These are phyloP conservation scores for Neonectria neomacrospora DNA, from an alignment of 2,329 filamentous ascomycete species.

Conservation along the genomic window DNA sequence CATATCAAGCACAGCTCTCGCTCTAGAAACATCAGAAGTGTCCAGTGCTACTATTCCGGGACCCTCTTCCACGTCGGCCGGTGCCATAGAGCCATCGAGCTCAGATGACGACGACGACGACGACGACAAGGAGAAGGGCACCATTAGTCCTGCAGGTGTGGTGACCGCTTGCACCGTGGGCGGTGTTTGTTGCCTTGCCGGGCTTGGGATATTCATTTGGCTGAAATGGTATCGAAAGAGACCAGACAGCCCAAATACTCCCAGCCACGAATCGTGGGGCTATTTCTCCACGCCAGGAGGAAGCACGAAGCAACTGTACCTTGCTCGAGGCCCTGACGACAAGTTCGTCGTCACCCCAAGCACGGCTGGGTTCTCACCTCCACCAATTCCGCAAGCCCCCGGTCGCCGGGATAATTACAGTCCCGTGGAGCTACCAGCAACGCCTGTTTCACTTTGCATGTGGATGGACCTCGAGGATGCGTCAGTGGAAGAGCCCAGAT, in stretches of 20 bases:
- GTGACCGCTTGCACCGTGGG: slow-evolving; percentile 41
- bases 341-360: slow-evolving; percentile 43
- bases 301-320: slow-evolving; percentile 33
- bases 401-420: slow-evolving; percentile 17
- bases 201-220: slow-evolving; percentile 42
- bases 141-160: slow-evolving; percentile 33
- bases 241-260: slow-evolving; percentile 12
- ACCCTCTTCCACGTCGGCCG: slow-evolving; percentile 24
- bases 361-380: slow-evolving; percentile 36
- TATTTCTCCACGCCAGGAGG: slow-evolving; percentile 33
- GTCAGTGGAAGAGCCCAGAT: slow-evolving; percentile 41
- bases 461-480: slow-evolving; percentile 42
- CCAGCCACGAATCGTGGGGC: slow-evolving; percentile 34
- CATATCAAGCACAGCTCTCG: slow-evolving; percentile 25
- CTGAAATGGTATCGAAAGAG: slow-evolving; percentile 42
- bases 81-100: slow-evolving; percentile 23
- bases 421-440: slow-evolving; percentile 43
- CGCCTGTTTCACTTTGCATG: slow-evolving; percentile 44
- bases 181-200: slow-evolving; percentile 38
- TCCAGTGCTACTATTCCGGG: slow-evolving; percentile 21
- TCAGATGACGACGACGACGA: slow-evolving; percentile 20
- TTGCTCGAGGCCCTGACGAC: slow-evolving; percentile 40
- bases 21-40: slow-evolving; percentile 36
- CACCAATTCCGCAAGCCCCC: slow-evolving; percentile 10
- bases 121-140: slow-evolving; percentile 18